Conservation (phyloP, 2,329 filamentous ascomycete genomes). For the Arthroderma sp. region DNA sequence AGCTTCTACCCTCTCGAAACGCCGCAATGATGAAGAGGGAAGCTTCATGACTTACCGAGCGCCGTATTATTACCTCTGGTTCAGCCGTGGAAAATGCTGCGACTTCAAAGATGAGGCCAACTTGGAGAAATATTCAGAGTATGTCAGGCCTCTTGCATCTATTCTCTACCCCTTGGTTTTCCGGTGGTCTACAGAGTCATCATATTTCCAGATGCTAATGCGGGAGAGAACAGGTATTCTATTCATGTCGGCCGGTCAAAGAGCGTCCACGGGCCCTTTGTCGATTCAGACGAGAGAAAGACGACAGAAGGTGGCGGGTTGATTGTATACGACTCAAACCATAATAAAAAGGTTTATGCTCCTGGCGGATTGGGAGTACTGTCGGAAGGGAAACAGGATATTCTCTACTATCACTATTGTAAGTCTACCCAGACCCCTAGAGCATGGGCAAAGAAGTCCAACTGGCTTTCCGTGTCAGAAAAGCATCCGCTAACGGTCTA, state of each 20-base stretch:
- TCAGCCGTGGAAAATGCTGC: slow-evolving; percentile 28
- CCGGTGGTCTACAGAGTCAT: no score
- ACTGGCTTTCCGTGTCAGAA: background rate
- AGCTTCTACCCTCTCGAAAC: slow-evolving; percentile 12
- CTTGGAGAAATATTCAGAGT: slow-evolving; percentile 20
- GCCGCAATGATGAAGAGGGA: slow-evolving; percentile 20
- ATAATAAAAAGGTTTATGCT: slow-evolving; percentile 23
- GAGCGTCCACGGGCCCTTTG: slow-evolving; percentile 21
- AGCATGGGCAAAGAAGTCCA: background rate
- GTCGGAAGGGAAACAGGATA: slow-evolving; percentile 17
- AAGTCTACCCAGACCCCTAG: slow-evolving; percentile 5
- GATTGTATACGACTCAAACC: slow-evolving; percentile 25
- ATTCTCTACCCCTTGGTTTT: no score
- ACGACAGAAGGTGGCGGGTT: slow-evolving; percentile 21
- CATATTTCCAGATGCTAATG: no score
- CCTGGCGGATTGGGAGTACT: slow-evolving; percentile 26
- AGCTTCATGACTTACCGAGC: slow-evolving; percentile 23
- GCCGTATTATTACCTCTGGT: slow-evolving; percentile 28
- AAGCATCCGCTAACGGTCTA: background rate
- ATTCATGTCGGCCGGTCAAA: slow-evolving; percentile 25
- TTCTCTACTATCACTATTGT: slow-evolving; percentile 30
- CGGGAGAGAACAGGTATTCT: slow-evolving; percentile 14
- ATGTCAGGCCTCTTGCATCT: slow-evolving; percentile 5
- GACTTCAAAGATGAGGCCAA: slow-evolving; percentile 15
- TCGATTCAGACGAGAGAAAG: slow-evolving; percentile 17